Conservation (phyloP, 2,329 filamentous ascomycete genomes). For the Fusarium staphyleae region DNA sequence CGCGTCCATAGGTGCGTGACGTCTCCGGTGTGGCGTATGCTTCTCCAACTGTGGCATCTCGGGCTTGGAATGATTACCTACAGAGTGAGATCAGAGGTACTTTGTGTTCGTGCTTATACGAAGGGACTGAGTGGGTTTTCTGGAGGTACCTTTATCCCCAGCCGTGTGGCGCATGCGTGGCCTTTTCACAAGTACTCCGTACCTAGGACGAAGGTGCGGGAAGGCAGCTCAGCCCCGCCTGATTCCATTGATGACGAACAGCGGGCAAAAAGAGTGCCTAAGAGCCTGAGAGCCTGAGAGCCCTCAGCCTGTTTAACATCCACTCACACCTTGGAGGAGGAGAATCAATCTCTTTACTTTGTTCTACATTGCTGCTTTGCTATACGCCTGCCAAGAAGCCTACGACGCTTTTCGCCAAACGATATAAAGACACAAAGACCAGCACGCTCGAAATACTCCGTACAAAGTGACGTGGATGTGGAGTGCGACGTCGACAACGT, state of each 20-base stretch:
- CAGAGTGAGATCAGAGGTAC: slow-evolving; percentile 2
- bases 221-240: slow-evolving; percentile 32
- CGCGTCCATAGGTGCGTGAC: slow-evolving; percentile 8
- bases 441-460: neutral
- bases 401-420: slow-evolving; percentile 10
- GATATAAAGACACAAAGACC: neutral
- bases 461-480: slow-evolving; percentile 28
- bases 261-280: slow-evolving; percentile 8
- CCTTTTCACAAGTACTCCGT: too few species aligned
- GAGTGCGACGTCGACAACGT: slow-evolving; percentile 24
- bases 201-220: too few species aligned
- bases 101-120: neutral
- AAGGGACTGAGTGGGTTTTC: neutral
- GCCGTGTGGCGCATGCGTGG: slow-evolving; percentile 32
- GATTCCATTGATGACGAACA: slow-evolving; percentile 33
- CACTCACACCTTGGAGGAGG: neutral
- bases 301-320: slow-evolving; percentile 25
- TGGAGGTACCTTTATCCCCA: neutral
- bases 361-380: neutral
- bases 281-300: too few species aligned
- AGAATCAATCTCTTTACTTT: neutral
- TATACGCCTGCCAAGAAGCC: neutral
- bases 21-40: slow-evolving; percentile 1
- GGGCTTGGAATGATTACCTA: neutral
- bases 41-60: slow-evolving; percentile 8